Percentiles rank a stretch among this genome's conserved stretches.
phyloP scores from a whole-genome alignment of 345 rosid species.

The Sonneratia alba region DNA sequence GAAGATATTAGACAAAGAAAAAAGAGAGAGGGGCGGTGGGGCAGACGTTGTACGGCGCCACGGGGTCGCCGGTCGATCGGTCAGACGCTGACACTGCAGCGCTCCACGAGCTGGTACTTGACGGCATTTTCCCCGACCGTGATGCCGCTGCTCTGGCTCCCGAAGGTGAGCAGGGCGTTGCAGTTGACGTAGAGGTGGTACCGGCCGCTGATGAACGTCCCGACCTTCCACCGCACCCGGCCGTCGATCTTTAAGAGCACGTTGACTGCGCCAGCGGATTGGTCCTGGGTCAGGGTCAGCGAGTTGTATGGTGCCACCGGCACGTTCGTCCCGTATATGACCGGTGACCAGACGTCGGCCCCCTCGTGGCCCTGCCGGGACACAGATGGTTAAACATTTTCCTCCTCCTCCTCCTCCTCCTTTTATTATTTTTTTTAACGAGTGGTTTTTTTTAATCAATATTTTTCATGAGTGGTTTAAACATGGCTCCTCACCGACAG shows the following conservation, averaged over 20 bases:
- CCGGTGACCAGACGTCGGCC: conserved; percentile 69
- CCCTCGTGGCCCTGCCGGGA: conserved; percentile 33
- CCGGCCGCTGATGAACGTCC: conserved; percentile 42
- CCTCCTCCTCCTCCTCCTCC: too few relatives aligned
- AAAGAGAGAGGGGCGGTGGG: too few relatives aligned
- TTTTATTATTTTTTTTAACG: too few relatives aligned
- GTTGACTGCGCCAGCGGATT: conserved; percentile 34
- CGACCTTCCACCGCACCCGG: conserved; percentile 77
- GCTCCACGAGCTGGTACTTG: conserved; percentile 44
- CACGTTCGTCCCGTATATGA: conserved; percentile 47
- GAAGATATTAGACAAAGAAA: background rate
- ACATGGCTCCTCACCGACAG: too few relatives aligned
- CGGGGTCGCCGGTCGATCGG: too few relatives aligned
- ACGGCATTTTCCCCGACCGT: conserved; percentile 50
- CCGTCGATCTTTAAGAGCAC: conserved; percentile 66
- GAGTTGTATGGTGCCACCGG: conserved; percentile 77
- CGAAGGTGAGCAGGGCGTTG: conserved; percentile 47
- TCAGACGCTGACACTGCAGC: conserved; percentile 69
- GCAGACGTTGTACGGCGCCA: too few relatives aligned
- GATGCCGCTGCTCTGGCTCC: conserved; percentile 36
- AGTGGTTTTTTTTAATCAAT: too few relatives aligned
- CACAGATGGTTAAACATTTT: too few relatives aligned
- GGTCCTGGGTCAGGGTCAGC: conserved; percentile 36
- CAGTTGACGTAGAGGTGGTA: conserved; percentile 65
- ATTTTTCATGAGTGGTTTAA: too few relatives aligned